Evolutionary conservation across 805 yeast species (phyloP).

Genomic region (Blastobotrys chiropterorum): DNA sequence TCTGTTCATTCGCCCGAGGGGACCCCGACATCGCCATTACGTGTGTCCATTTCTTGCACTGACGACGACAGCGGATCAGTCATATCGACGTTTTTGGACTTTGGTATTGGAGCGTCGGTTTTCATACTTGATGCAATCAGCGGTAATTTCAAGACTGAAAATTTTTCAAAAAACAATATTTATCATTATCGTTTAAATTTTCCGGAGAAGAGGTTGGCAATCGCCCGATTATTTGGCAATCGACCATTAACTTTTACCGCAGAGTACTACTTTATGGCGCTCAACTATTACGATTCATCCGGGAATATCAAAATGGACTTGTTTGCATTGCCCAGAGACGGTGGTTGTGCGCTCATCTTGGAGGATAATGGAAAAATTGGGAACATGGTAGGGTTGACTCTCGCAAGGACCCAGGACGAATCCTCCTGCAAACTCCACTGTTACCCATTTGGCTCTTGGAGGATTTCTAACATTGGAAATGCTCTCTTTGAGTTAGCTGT

Average conservation of each 20-base stretch:
- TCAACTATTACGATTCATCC: conserved; percentile 4
- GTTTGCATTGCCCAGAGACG: background rate
- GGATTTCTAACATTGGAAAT: conserved; percentile 2
- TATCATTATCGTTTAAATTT: background rate
- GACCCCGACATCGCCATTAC: background rate
- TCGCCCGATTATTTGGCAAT: background rate
- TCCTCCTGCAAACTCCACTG: conserved; percentile 5
- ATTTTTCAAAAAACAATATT: background rate
- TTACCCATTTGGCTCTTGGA: conserved; percentile 4
- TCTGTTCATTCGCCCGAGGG: background rate
- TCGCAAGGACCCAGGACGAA: conserved; percentile 4
- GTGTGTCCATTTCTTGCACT: too few species aligned
- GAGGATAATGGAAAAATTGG: conserved; percentile 1
- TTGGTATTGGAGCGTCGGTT: background rate
- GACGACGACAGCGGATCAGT: background rate
- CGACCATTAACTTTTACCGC: background rate
- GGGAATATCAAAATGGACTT: conserved; percentile 4
- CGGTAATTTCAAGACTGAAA: background rate
- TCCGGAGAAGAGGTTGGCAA: background rate
- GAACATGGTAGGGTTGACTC: background rate
- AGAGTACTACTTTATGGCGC: background rate
- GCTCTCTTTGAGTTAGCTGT: conserved; percentile 13
- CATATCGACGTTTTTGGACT: background rate
- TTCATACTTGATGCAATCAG: background rate
- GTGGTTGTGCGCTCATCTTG: background rate